A percentile compares a stretch with the other conserved stretches of the same genome.
Evolutionary conservation across 2,329 filamentous ascomycete species (phyloP).

Genomic region (Nemania bipapillata): DNA sequence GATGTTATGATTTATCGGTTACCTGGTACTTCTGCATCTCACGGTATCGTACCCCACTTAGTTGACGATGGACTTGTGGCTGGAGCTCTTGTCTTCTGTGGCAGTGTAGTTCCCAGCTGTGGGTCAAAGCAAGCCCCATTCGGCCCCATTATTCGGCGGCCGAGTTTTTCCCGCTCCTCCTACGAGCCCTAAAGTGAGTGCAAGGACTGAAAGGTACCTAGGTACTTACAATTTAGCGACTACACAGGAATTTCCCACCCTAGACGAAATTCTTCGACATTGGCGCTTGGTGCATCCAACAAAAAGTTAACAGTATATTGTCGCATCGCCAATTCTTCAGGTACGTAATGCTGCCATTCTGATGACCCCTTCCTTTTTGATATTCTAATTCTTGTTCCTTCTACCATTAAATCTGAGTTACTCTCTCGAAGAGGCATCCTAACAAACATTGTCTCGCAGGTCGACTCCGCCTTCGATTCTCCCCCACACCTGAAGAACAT

Average conservation of each 20-base stretch:
- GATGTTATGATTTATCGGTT: neutral
- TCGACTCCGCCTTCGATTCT: slow-evolving; percentile 54
- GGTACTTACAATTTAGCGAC: slow-evolving; percentile 49
- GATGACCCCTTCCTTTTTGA: neutral
- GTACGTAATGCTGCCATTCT: slow-evolving; percentile 39
- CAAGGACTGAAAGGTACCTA: slow-evolving; percentile 40
- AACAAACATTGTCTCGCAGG: slow-evolving; percentile 39
- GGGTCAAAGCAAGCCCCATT: neutral
- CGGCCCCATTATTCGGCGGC: slow-evolving; percentile 30
- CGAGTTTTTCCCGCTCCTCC: slow-evolving; percentile 39
- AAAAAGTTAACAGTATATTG: slow-evolving; percentile 48
- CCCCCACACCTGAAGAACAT: slow-evolving; percentile 56
- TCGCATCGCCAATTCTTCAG: slow-evolving; percentile 50
- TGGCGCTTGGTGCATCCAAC: slow-evolving; percentile 42
- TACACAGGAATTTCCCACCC: slow-evolving; percentile 48
- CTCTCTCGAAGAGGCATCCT: slow-evolving; percentile 12
- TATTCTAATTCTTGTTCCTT: neutral
- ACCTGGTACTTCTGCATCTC: neutral
- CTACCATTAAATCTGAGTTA: neutral
- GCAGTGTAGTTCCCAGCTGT: slow-evolving; percentile 14
- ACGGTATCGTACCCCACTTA: neutral
- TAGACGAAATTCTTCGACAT: slow-evolving; percentile 48
- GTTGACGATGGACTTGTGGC: slow-evolving; percentile 22
- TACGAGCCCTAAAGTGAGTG: slow-evolving; percentile 41
- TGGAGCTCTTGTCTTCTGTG: slow-evolving; percentile 17